A percentile compares a stretch with the other conserved stretches of the same genome.
phyloP scores from a whole-genome alignment of 208 protist genomes.

The Endotrypanum monterogeii region DNA sequence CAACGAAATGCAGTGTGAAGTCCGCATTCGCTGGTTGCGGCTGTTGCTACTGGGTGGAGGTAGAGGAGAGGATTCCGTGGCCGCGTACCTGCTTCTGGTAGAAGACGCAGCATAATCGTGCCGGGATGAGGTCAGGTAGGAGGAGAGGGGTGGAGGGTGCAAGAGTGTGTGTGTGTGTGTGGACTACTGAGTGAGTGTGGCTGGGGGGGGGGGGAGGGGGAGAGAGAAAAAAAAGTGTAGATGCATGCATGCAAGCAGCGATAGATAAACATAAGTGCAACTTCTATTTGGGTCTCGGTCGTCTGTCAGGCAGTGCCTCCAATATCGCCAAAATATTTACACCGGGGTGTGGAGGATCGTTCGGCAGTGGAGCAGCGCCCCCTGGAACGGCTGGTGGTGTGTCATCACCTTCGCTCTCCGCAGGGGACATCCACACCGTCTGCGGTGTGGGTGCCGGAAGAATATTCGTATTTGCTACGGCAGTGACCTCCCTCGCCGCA shows the following conservation, averaged over 20 bases:
- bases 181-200: neutral
- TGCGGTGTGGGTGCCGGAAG: neutral
- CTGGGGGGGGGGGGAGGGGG: conserved; percentile 3
- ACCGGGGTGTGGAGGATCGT: neutral
- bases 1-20: no score
- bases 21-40: no score
- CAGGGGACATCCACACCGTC: conserved; percentile 10
- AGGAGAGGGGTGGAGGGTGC: no score
- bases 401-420: conserved; percentile 1
- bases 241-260: neutral
- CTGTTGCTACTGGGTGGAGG: no score
- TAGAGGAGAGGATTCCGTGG: neutral
- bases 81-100: neutral
- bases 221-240: neutral
- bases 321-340: conserved; percentile 36
- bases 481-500: neutral
- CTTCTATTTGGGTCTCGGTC: conserved; percentile 1
- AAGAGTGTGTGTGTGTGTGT: neutral
- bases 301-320: conserved; percentile 34
- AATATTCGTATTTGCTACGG: neutral
- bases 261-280: conserved; percentile 2
- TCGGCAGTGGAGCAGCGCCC: neutral
- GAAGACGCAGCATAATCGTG: neutral
- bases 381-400: neutral
- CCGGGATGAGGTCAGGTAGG: neutral